Evolutionary conservation across 2,329 filamentous ascomycete species (phyloP), one percentile per base, ranked within the genome.

Genomic region (Exophiala sp.): DNA sequence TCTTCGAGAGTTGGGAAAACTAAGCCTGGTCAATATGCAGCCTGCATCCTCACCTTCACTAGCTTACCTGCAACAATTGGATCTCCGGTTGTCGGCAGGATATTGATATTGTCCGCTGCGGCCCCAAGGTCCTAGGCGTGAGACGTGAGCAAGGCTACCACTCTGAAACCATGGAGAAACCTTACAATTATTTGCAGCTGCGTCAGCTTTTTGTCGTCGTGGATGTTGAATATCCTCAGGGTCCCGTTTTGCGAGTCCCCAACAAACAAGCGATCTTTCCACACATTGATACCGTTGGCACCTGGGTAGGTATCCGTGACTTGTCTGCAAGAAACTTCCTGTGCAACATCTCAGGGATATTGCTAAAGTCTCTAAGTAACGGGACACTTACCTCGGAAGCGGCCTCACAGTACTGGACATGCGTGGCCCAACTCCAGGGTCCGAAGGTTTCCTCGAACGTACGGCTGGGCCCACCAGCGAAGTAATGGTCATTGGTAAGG

Each of bases 31-130:
- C 11, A 54, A 24, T 10, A 40, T 34, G 18, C 36, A 18, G 24
- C 9, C 12, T 3, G 16, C 11, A 4, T 44, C 16, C 6, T 21
- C 6, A 11, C 9, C 10, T 18, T 10, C 34, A 14, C 12, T 16
- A 6, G 4, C 57, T 49, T 39, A 60, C 57, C 54, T 47, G 57
- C 47, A 16, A 60, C 54, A 14, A 60, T 49, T 5, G 51, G 54
- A 39, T 60, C 57, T 33, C 57, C 57, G 12, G 57, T 55, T 20
- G 47, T 55, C 3, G 57, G 57, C 8, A 54, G 18, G 33, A 60
- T 53, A 29, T 60, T 60, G 48, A 60, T 60, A 34, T 60, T 60
- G 32, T 60, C 57, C 9, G 57, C 57, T 11, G 54, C 57, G 3
- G 57, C 57, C 7, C 57, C 57, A n/a, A 60, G 54, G 35, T 60